Evolutionary conservation across 1,284 basidiomycete genomes (phyloP), one percentile per base, ranked within the genome.

Genomic region (Malassezia brasiliensis): DNA sequence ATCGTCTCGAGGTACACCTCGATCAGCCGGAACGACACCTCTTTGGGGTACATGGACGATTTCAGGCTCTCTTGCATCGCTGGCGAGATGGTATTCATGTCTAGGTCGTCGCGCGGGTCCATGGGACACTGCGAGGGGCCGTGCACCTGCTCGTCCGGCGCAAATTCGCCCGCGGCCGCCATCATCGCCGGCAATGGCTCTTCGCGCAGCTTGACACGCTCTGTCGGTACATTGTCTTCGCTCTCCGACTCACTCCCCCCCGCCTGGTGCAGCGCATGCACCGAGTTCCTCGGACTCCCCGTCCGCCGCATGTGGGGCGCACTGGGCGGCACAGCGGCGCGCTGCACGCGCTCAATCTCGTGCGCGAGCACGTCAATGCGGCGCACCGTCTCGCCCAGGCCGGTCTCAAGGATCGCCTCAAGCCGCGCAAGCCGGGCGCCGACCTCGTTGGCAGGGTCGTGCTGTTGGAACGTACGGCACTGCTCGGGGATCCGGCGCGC

Each of bases 391-490:
- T 34, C 14, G 5, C 17, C 5, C 31, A 62, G 38, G 12, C 41
- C 41, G 28, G 56, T 35, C 31, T 62, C 52, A 14, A 64, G 32
- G 7, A 47, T n/a, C 3, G 56, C 37, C 52, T 74, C 69, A 11
- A 74, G 55, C 2, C 62, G 56, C 15, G 49, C 47, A 14, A 74
- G 53, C 7, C 68, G 60, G 1, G 60, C 56, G 5, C 61, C 52
- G 5, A 71, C 52, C 32, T 72, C 69, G 49, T 57, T 65, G 12
- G 62, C 53, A 17, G 63, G 59, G 36, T 71, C 64, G 19, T 63
- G 63, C 5, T 69, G 68, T 49, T 69, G 62, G 53, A 69, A 68
- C 9, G 64, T 66, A 48, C 63, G 65, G 60, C 72, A 74, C 14
- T 64, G 52, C 8, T 74, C 67, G 0, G 72, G 72, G 5, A 74